Evolutionary conservation across 257 asterid genomes (phyloP), one percentile per base, ranked within the genome.

Genomic region (Scutellaria minor): DNA sequence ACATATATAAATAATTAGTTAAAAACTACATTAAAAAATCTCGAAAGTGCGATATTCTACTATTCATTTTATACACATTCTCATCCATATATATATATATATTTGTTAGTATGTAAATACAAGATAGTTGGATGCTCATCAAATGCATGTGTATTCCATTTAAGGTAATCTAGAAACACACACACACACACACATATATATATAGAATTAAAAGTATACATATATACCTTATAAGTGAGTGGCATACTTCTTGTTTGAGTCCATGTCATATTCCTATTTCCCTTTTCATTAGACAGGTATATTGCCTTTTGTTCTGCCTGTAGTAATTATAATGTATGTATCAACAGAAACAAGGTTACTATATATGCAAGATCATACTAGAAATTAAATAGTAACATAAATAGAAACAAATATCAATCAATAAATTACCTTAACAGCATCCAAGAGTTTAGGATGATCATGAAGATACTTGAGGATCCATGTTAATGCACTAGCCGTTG

Each of bases 401-500:
- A 14, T 2, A 6, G 5, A 61, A 13, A 44, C 2, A 5, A 5
- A 14, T 2, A 6, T 15, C 4, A 22, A 64, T 10, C 9, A 42
- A 12, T 42, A 18, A 74, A 63, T 56, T 74, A 93, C 98, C 88
- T 82, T 85, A 9, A 94, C 90, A 54, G 83, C 87, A 72, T 91
- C 79, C 37, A 94, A 71, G 66, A 94, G 79, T 48, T 82, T 82
- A 8, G 74, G 89, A 50, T 91, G 45, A 53, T 94, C 91, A 20
- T 83, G 79, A 14, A 94, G 88, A 85, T 88, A 91, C 66, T 94
- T 94, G 66, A 94, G 83, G 35, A 94, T 82, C 98, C 98, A 94
- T 50, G 98, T 94, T 15, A 94, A 64, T 39, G 87, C 93, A 74
- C 90, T 85, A 4, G 98, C 97, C 1, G 98, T 91, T 11, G 98